Evolutionary conservation across 1,284 basidiomycete genomes (phyloP).

Genomic region (Ustilago bromivora): DNA sequence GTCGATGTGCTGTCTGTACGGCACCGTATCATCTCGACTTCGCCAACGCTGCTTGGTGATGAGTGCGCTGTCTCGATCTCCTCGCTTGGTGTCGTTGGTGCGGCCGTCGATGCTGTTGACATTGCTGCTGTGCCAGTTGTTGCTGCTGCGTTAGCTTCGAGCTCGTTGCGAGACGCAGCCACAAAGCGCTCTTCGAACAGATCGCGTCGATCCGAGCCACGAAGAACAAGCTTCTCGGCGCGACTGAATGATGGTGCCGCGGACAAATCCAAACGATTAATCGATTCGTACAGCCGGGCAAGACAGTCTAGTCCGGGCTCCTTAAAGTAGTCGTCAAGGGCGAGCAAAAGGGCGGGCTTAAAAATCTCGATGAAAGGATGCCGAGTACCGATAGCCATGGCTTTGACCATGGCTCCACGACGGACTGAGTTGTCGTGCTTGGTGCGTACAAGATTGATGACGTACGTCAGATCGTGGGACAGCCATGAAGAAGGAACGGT

Average conservation of each 20-base stretch:
- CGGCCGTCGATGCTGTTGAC: not conserved
- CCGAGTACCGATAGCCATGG: constrained; percentile 92
- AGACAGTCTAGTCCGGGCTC: constrained; percentile 88
- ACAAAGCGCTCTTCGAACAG: constrained; percentile 81
- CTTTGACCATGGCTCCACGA: constrained; percentile 93
- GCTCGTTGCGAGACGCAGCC: constrained; percentile 18
- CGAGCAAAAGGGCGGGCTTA: constrained; percentile 94
- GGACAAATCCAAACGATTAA: constrained; percentile 90
- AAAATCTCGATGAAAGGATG: constrained; percentile 98
- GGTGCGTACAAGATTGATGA: constrained; percentile 93
- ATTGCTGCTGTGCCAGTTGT: not conserved
- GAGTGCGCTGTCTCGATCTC: constrained; percentile 25
- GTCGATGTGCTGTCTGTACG: constrained; percentile 48
- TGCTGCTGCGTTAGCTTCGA: constrained; percentile 1
- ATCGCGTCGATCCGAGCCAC: constrained; percentile 84
- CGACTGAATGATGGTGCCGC: constrained; percentile 81
- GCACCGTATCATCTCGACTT: constrained; percentile 17
- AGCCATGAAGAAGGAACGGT: constrained; percentile 28
- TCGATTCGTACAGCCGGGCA: constrained; percentile 86
- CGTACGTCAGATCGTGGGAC: constrained; percentile 74
- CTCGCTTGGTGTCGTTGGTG: constrained; percentile 8
- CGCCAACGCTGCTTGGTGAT: constrained; percentile 8
- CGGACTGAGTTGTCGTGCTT: constrained; percentile 90
- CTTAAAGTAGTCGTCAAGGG: constrained; percentile 93
- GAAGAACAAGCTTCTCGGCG: constrained; percentile 87